Conservation (phyloP, 2,329 filamentous ascomycete species). For the Stagonosporopsis rhizophila region DNA sequence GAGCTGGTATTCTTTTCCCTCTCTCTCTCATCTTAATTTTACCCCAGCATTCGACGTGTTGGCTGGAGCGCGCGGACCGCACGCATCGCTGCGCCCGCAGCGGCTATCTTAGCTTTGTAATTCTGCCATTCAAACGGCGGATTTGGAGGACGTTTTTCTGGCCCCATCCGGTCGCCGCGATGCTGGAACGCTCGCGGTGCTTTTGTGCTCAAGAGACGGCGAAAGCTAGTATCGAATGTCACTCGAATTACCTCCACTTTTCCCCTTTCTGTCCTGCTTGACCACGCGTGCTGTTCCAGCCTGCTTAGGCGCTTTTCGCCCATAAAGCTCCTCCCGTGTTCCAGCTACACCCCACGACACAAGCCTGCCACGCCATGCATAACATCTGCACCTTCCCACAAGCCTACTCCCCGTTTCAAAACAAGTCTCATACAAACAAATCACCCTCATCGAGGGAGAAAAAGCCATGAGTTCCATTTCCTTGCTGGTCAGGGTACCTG, state of each 20-base stretch:
- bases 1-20: conserved; percentile 9
- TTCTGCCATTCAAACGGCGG: conserved; percentile 6
- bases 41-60: conserved; percentile 14
- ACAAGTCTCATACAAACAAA: no score
- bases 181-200: conserved; percentile 12
- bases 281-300: no score
- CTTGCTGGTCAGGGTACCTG: no score
- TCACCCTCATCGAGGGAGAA: no score
- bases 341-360: no score
- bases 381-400: no score
- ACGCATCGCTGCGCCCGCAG: neutral
- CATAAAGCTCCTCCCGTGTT: no score
- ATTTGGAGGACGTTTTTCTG: conserved; percentile 17
- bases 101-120: conserved; percentile 8
- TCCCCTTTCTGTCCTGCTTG: no score
- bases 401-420: no score
- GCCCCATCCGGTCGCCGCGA: conserved; percentile 6
- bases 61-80: conserved; percentile 14
- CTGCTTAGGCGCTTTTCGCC: no score
- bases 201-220: conserved; percentile 12
- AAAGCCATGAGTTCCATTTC: no score
- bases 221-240: conserved; percentile 17
- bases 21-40: conserved; percentile 12
- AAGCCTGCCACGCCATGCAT: no score
- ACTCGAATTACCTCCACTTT: conserved; percentile 14